A percentile compares a stretch with the other conserved stretches of the same genome.
phyloP scores from a whole-genome alignment of 2,329 filamentous ascomycete genomes.

The Neonectria ditissima region DNA sequence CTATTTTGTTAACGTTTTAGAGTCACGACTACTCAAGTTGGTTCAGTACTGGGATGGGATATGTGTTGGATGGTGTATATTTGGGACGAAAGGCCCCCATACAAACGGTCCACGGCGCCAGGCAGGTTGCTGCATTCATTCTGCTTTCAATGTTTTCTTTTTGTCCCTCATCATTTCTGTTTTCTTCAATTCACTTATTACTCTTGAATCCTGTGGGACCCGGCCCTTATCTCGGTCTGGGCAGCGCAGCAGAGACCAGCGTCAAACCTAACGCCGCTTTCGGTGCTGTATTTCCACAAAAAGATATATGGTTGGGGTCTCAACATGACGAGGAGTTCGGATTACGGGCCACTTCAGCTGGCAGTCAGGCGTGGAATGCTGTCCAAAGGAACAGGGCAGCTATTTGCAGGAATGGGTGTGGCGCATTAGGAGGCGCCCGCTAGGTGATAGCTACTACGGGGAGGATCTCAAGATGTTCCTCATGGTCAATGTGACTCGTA shows the following conservation, averaged over 20 bases:
- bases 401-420: constrained; percentile 35
- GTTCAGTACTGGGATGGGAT: constrained; percentile 49
- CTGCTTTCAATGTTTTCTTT: constrained; percentile 42
- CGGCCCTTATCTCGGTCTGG: constrained; percentile 14
- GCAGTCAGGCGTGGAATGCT: constrained; percentile 19
- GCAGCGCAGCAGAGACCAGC: constrained; percentile 11
- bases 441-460: constrained; percentile 35
- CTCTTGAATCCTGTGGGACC: constrained; percentile 25
- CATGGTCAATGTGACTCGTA: constrained; percentile 44
- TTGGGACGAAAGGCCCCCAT: constrained; percentile 48
- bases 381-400: constrained; percentile 28
- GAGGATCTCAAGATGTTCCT: constrained; percentile 31
- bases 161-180: constrained; percentile 43
- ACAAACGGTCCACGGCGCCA: constrained; percentile 44
- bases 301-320: constrained; percentile 22
- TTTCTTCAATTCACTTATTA: constrained; percentile 39
- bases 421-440: constrained; percentile 5
- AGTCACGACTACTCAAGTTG: constrained; percentile 51
- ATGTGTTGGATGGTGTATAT: constrained; percentile 58
- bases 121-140: constrained; percentile 46
- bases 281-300: constrained; percentile 18
- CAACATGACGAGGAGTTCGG: constrained; percentile 25
- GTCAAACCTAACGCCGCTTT: constrained; percentile 18
- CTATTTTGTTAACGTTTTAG: constrained; percentile 52
- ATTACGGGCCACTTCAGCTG: constrained; percentile 22